These are phyloP conservation scores for Brassica incana DNA, from an alignment of 345 rosid species.

Conservation along the genomic window DNA sequence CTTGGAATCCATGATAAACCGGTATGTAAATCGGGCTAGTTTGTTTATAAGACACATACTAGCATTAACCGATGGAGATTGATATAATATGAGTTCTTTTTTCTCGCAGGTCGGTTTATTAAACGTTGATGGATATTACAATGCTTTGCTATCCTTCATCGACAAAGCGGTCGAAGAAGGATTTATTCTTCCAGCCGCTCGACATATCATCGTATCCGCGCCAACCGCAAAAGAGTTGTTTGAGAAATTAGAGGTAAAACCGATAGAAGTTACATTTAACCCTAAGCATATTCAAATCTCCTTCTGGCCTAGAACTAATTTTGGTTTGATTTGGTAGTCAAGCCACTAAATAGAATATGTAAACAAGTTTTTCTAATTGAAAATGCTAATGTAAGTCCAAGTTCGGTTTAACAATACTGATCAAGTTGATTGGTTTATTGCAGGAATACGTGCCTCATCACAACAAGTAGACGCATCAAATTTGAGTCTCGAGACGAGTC, in stretches of 20 bases:
- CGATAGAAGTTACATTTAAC: not conserved
- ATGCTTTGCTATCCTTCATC: conserved; percentile 52
- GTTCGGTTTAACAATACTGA: not conserved
- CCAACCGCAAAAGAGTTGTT: conserved; percentile 43
- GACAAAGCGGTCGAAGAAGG: conserved; percentile 67
- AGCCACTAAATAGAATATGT: not conserved
- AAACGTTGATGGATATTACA: conserved; percentile 58
- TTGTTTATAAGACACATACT: not conserved
- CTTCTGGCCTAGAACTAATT: too few species aligned
- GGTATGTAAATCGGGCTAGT: conserved; percentile 31
- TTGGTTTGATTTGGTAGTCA: not conserved
- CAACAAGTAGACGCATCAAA: conserved; percentile 39
- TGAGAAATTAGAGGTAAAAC: conserved; percentile 48
- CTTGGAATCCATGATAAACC: conserved; percentile 67
- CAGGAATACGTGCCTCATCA: conserved; percentile 53
- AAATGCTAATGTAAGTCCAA: not conserved
- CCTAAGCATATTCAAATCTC: too few species aligned
- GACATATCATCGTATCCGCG: conserved; percentile 51
- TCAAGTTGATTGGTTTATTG: conserved; percentile 20
- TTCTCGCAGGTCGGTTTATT: conserved; percentile 48
- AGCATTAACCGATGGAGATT: not conserved
- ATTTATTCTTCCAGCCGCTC: conserved; percentile 47
- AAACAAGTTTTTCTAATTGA: too few species aligned
- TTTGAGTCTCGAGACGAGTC: not conserved
- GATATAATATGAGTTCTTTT: not conserved